Base-by-base conservation (phyloP, 2,329 filamentous ascomycete species). In the Metarhizium guizhouense region DNA sequence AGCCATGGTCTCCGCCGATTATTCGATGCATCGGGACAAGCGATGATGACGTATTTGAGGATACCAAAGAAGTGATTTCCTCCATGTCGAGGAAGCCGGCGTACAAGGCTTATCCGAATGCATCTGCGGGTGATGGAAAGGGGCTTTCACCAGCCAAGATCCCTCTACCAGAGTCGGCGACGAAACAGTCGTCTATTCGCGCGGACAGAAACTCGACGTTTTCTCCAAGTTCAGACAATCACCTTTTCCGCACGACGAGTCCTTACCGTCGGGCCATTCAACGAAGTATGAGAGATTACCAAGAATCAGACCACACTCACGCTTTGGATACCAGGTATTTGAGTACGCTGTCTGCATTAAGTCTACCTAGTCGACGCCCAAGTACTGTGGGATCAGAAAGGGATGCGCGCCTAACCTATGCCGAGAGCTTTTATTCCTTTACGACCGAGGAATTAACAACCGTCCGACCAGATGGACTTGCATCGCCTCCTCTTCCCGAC, bases 261-360 rank as follows among this genome's bases (percentile, higher is more conserved):
- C 80, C 81, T 0, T 85, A 79, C 60, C 76, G 81, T 3, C 76
- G 76, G 30, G 77, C 76, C 2, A 62, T 84, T 36, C 74, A 72
- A 48, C 72, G 74, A 52, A 76, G 68, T 2, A 80, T 80, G 61
- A 68, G 70, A 55, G 63, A 68, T 7, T 68, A 69, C 16, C 62
- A 72, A 7, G 63, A 66, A 16, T 58, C 57, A 2, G 59, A 64
- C 5, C 56, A 61, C 3, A 55, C 56, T 0, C 64, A 59, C 6
- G 65, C 65, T 3, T 59, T 68, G 0, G 70, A 68, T 32, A 67
- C 65, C 29, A 71, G 67, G 38, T 76, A 74, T 63, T 63, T 74
- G 51, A 68, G 67, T n/a, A 72, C 74, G 0, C 54, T 76, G 3
- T 74, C 74, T 1, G 67, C 67, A 8, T 56, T 74, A 7, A 73